Conservation (phyloP, 202 grass and related monocot species). For the Cymbopogon flexuosus region DNA sequence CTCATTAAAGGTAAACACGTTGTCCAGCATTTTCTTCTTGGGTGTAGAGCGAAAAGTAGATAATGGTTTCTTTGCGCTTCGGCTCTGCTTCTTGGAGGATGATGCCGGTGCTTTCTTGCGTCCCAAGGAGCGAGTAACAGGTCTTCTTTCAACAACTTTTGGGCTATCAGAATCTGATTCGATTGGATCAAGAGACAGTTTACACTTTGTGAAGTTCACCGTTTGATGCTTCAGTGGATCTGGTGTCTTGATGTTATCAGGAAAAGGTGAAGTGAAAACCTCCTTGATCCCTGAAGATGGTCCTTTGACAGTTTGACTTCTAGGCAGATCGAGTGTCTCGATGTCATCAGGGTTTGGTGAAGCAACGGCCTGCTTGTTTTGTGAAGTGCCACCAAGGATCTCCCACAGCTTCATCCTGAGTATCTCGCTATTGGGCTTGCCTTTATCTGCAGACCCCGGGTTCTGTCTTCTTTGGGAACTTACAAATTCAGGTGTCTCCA, state of each 20-base stretch:
- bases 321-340: constrained; percentile 28
- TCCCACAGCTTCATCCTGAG: constrained; percentile 85
- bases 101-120: constrained; percentile 44
- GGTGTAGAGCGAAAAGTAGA: constrained; percentile 49
- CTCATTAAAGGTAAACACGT: constrained; percentile 53
- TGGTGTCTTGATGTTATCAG: constrained; percentile 53
- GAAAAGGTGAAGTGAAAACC: constrained; percentile 30
- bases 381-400: constrained; percentile 70
- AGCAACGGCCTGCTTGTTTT: constrained; percentile 55
- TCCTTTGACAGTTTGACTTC: constrained; percentile 42
- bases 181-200: constrained; percentile 67
- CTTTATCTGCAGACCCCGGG: constrained; percentile 37
- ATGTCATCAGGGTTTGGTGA: constrained; percentile 37
- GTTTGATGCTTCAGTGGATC: constrained; percentile 45
- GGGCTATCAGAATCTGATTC: constrained; percentile 77
- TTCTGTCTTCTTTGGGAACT: constrained; percentile 35
- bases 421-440: constrained; percentile 40
- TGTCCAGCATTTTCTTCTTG: constrained; percentile 43
- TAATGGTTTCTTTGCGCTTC: constrained; percentile 56
- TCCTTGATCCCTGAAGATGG: constrained; percentile 28
- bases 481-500: constrained; percentile 39
- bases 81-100: constrained; percentile 35
- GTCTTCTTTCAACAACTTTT: constrained; percentile 60
- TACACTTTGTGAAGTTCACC: constrained; percentile 36
- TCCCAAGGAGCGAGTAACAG: constrained; percentile 49